These are phyloP conservation scores for Metrosideros polymorpha DNA, from an alignment of 441 rosid species.

Conservation along the genomic window DNA sequence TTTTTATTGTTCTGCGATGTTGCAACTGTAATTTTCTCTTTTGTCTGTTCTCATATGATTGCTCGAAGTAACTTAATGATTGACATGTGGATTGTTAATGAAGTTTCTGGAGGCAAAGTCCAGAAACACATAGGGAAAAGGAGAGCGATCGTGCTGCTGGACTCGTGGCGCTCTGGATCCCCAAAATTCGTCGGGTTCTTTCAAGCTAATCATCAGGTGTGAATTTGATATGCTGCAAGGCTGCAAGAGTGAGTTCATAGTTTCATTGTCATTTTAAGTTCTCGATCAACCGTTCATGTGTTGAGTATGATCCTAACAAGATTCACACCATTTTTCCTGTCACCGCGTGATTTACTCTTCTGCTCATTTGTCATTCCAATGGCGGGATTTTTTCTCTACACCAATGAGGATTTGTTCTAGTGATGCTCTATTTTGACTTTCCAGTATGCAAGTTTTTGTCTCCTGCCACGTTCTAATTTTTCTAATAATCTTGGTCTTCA, in stretches of 20 bases:
- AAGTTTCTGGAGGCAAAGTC: neutral
- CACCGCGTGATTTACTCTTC: neutral
- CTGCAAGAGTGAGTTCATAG: neutral
- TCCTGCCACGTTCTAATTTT: neutral
- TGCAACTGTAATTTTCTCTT: neutral
- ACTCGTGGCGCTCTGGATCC: neutral
- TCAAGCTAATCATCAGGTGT: neutral
- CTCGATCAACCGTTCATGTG: fast-evolving
- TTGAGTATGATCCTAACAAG: neutral
- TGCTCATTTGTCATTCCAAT: neutral
- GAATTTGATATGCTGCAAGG: neutral
- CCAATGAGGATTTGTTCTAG: neutral
- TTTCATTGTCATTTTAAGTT: neutral
- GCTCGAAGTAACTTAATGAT: neutral
- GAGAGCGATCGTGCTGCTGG: neutral
- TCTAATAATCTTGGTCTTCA: neutral
- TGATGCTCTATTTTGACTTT: neutral
- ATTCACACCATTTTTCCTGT: neutral
- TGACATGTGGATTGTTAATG: neutral
- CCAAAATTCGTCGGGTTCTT: neutral
- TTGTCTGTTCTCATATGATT: neutral
- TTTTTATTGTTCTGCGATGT: neutral
- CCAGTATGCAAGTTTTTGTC: neutral
- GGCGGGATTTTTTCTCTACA: neutral
- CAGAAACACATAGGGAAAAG: neutral